Evolutionary conservation across 108 stramenopile species (phyloP).

Genomic region (Cyclotella cryptica): DNA sequence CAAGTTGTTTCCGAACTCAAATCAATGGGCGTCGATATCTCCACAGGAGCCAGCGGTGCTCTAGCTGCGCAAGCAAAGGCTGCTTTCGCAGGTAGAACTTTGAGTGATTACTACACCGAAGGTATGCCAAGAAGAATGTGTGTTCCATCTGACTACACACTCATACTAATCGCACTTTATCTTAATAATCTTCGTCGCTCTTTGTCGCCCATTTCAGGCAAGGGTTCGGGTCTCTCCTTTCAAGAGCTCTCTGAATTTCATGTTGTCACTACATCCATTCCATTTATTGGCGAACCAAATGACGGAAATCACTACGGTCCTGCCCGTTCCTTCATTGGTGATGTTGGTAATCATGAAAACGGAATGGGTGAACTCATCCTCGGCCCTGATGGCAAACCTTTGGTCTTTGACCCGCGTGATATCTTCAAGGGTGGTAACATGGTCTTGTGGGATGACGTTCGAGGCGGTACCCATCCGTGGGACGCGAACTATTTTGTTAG

Average conservation of each 20-base stretch:
- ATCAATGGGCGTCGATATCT: slow-evolving; percentile 54
- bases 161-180: not conserved
- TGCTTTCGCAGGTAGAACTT: slow-evolving; percentile 54
- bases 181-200: not conserved
- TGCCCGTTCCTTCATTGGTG: slow-evolving; percentile 51
- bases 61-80: slow-evolving; percentile 33
- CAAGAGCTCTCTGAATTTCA: slow-evolving; percentile 46
- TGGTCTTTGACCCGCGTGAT: slow-evolving; percentile 57
- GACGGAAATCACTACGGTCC: slow-evolving; percentile 65
- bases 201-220: slow-evolving; percentile 16
- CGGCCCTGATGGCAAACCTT: slow-evolving; percentile 56
- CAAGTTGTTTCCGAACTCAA: slow-evolving; percentile 53
- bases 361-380: slow-evolving; percentile 56
- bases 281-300: slow-evolving; percentile 51
- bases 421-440: slow-evolving; percentile 61
- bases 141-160: too few species aligned
- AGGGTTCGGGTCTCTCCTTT: slow-evolving; percentile 55
- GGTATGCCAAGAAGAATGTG: slow-evolving; percentile 45
- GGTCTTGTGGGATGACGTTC: slow-evolving; percentile 64
- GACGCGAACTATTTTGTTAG: slow-evolving; percentile 54
- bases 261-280: slow-evolving; percentile 50
- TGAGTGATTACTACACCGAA: slow-evolving; percentile 65
- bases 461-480: slow-evolving; percentile 64
- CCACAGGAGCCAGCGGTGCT: slow-evolving; percentile 42
- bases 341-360: slow-evolving; percentile 39